phyloP scores from a whole-genome alignment of 768 basidiomycete species.

The Boletus subcaerulescens region DNA sequence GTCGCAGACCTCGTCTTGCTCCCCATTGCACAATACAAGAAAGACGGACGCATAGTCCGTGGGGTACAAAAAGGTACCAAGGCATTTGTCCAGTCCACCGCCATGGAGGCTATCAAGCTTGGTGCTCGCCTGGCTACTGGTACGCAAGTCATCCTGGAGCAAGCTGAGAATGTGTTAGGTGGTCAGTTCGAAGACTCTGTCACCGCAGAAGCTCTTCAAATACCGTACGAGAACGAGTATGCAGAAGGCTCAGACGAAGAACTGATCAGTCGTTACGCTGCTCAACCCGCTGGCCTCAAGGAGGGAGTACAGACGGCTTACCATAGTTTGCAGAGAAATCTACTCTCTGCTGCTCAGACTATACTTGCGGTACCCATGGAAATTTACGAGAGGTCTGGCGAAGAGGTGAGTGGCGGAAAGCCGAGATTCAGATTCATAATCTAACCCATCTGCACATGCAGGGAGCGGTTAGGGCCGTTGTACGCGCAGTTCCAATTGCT shows the following conservation, averaged over 20 bases:
- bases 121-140: conserved; percentile 94
- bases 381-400: conserved; percentile 91
- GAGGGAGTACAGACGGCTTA: conserved; percentile 95
- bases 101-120: conserved; percentile 91
- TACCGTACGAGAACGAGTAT: conserved; percentile 33
- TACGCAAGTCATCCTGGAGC: conserved; percentile 95
- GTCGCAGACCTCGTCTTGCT: conserved; percentile 94
- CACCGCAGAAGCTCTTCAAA: conserved; percentile 64
- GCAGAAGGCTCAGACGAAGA: conserved; percentile 44
- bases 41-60: conserved; percentile 88
- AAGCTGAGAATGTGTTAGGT: conserved; percentile 88
- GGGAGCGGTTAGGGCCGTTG: conserved; percentile 92
- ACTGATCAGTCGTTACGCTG: conserved; percentile 83
- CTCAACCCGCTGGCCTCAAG: conserved; percentile 79
- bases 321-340: conserved; percentile 77
- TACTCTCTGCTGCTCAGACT: conserved; percentile 94
- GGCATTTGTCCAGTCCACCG: conserved; percentile 91
- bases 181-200: conserved; percentile 67
- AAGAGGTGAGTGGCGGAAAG: conserved; percentile 57
- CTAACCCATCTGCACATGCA: conserved; percentile 29
- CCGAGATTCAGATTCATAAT: background rate
- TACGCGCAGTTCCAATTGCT: conserved; percentile 95
- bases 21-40: conserved; percentile 96
- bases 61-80: conserved; percentile 94
- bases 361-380: conserved; percentile 99